phyloP scores from a whole-genome alignment of 345 rosid species.

The Lenwebbia sp. region DNA sequence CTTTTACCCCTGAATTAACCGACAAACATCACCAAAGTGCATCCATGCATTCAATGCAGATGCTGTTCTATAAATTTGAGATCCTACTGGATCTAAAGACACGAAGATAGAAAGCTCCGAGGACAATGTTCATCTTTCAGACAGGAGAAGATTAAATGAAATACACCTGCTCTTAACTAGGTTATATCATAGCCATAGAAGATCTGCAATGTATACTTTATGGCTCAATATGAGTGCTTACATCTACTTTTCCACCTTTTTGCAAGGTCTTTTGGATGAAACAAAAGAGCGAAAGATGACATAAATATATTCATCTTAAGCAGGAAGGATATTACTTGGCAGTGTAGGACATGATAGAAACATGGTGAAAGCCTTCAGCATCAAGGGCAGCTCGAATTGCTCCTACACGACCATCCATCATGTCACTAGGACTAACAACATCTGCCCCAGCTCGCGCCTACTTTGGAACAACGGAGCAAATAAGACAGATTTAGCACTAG shows the following conservation, averaged over 20 bases:
- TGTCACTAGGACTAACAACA: conserved; percentile 98
- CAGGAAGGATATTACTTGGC: conserved; percentile 47
- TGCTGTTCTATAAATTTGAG: neutral
- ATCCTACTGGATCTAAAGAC: neutral
- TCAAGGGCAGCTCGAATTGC: conserved; percentile 87
- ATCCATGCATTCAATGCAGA: neutral
- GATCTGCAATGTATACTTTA: neutral
- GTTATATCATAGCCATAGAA: neutral
- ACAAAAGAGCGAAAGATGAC: neutral
- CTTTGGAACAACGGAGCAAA: neutral
- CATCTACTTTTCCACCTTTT: neutral
- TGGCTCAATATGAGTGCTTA: neutral
- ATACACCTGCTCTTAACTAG: neutral
- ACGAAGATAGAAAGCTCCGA: neutral
- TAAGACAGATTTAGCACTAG: conserved; percentile 1
- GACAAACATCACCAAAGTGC: neutral
- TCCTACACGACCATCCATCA: conserved; percentile 96
- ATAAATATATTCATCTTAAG: neutral
- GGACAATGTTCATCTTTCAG: neutral
- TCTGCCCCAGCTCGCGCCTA: conserved; percentile 93
- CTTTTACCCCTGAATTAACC: neutral
- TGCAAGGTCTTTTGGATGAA: neutral
- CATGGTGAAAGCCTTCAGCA: conserved; percentile 84
- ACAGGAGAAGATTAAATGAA: neutral
- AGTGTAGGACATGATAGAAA: conserved; percentile 95